Percentiles rank a stretch among this genome's conserved stretches.
phyloP scores from a whole-genome alignment of 2,329 filamentous ascomycete species.

The Fusarium multiceps region DNA sequence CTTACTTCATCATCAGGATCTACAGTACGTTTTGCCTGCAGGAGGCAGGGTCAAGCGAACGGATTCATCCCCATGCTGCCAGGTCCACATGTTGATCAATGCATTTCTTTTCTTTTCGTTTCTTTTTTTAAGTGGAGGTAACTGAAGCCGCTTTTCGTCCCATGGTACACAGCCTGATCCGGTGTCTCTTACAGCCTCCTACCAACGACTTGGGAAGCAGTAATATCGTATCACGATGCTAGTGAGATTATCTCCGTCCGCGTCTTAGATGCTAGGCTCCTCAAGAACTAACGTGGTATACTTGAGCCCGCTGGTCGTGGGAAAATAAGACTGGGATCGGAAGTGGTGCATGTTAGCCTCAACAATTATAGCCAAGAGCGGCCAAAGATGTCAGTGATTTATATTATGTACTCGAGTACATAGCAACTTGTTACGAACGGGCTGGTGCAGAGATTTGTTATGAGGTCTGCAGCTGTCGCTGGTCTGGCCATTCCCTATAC shows the following conservation, averaged over 20 bases:
- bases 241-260: background rate
- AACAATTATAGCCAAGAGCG: slow-evolving; percentile 5
- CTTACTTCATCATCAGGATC: background rate
- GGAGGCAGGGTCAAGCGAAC: background rate
- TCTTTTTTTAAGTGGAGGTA: background rate
- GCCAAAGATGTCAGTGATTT: background rate
- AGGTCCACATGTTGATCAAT: background rate
- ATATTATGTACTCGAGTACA: background rate
- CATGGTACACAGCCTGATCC: background rate
- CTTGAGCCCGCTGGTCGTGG: background rate
- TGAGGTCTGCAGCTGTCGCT: slow-evolving; percentile 2
- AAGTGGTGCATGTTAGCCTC: slow-evolving; percentile 1
- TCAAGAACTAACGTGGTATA: background rate
- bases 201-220: background rate
- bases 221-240: background rate
- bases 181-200: background rate
- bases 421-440: background rate
- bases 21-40: background rate
- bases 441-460: background rate
- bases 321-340: slow-evolving; percentile 3
- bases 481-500: slow-evolving; percentile 2
- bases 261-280: background rate
- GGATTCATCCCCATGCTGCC: background rate
- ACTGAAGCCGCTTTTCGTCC: background rate
- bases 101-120: too few relatives aligned